Conservation (phyloP, 139 green algal genomes). For the Nannochloris sp. region DNA sequence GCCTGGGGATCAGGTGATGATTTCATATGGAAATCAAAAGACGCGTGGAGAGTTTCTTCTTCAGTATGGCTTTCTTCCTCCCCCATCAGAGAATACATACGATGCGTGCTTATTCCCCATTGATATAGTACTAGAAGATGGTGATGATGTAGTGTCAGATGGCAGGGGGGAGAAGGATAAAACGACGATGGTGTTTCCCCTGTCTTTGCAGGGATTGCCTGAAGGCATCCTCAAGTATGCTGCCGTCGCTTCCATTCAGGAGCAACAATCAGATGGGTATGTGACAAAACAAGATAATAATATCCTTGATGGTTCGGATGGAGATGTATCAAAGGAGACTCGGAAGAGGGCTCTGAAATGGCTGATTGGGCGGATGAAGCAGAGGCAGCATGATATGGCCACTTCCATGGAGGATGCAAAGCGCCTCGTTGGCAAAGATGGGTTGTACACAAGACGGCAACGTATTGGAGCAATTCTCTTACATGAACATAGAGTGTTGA, state of each 20-base stretch:
- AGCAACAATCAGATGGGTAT: too few species aligned
- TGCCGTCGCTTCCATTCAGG: too few species aligned
- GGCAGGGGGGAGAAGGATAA: too few species aligned
- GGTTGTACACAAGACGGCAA: too few species aligned
- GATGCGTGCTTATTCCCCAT: slow-evolving; percentile 41
- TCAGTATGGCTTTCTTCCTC: slow-evolving; percentile 57
- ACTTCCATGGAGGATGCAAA: too few species aligned
- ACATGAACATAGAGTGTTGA: slow-evolving; percentile 36
- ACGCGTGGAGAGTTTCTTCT: slow-evolving; percentile 48
- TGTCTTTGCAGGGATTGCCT: slow-evolving; percentile 33
- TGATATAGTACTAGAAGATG: slow-evolving; percentile 23
- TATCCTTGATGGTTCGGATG: too few species aligned
- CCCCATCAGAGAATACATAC: slow-evolving; percentile 36
- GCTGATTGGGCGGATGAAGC: too few species aligned
- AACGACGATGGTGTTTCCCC: slow-evolving; percentile 21
- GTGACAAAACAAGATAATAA: too few species aligned
- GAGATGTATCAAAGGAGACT: too few species aligned
- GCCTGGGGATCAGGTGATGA: slow-evolving; percentile 42
- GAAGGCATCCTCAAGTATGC: not conserved
- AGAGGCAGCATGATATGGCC: too few species aligned
- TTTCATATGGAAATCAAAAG: slow-evolving; percentile 43
- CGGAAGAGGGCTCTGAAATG: too few species aligned
- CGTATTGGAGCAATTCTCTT: slow-evolving; percentile 27
- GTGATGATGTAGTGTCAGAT: slow-evolving; percentile 3
- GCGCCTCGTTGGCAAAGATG: too few species aligned